A percentile compares a stretch with the other conserved stretches of the same genome.
Conservation (phyloP, 2,329 filamentous ascomycete genomes). For the Stachybotrys echinatus region DNA sequence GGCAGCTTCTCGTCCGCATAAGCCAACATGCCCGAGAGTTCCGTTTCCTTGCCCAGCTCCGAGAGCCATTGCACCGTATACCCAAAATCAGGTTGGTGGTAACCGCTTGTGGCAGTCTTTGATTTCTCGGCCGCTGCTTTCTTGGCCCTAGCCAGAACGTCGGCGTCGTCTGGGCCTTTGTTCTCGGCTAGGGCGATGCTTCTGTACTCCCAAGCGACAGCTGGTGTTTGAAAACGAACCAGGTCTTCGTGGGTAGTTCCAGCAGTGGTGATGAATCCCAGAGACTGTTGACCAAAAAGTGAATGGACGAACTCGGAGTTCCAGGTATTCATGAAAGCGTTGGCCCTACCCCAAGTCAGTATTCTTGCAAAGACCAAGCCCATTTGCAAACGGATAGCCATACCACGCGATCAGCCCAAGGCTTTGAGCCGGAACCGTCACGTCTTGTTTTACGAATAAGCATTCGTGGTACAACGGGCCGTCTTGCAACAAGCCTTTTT, state of each 20-base stretch:
- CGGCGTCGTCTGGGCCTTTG: conserved; percentile 8
- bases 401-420: background rate
- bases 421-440: background rate
- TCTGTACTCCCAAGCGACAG: conserved; percentile 16
- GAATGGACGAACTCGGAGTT: conserved; percentile 23
- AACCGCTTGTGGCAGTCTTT: conserved; percentile 4
- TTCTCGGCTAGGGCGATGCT: conserved; percentile 6
- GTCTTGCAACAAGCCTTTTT: conserved; percentile 17
- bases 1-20: conserved; percentile 19
- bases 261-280: conserved; percentile 20
- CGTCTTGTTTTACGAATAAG: conserved; percentile 1
- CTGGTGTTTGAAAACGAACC: background rate
- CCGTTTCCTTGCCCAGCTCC: conserved; percentile 17
- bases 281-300: conserved; percentile 13
- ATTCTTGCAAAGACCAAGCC: background rate
- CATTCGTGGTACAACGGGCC: conserved; percentile 15
- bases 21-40: conserved; percentile 14
- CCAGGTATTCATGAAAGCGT: conserved; percentile 32
- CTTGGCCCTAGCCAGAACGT: conserved; percentile 3
- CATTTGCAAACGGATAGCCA: too few relatives aligned
- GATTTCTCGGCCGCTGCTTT: conserved; percentile 1
- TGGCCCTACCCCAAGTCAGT: conserved; percentile 7
- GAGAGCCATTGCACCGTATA: conserved; percentile 26
- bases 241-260: conserved; percentile 17
- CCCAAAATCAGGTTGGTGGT: conserved; percentile 12